These are phyloP conservation scores for Candida berthetii DNA, from an alignment of 805 yeast genomes.

Conservation along the genomic window DNA sequence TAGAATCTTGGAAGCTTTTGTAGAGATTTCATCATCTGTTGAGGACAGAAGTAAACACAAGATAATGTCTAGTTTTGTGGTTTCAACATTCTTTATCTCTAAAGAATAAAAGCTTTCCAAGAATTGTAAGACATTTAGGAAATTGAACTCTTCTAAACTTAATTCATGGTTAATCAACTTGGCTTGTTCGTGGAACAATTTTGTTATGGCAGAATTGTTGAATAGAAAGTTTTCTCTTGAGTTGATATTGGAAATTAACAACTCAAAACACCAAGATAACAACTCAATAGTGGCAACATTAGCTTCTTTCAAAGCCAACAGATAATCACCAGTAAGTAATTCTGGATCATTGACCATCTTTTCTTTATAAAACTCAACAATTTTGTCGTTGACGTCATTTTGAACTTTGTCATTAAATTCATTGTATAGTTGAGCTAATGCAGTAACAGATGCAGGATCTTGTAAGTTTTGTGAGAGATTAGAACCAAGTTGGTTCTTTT, in stretches of 20 bases:
- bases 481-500: neutral
- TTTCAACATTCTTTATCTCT: neutral
- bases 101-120: slow-evolving; percentile 12
- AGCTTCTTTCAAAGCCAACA: neutral
- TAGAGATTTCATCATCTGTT: slow-evolving; percentile 31
- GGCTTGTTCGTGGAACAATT: neutral
- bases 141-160: neutral
- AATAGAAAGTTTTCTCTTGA: neutral
- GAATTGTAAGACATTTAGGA: neutral
- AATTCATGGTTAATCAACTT: neutral
- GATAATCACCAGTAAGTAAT: neutral
- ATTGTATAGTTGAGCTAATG: neutral
- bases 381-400: neutral
- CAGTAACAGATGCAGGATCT: neutral
- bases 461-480: neutral
- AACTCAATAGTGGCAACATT: neutral
- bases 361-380: neutral
- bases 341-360: neutral
- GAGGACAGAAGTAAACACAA: slow-evolving; percentile 29
- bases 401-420: neutral
- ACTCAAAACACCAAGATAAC: neutral
- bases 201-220: no score
- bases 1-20: slow-evolving; percentile 31
- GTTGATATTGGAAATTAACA: neutral
- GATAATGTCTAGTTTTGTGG: slow-evolving; percentile 18